Conservation (phyloP, 1,284 basidiomycete genomes). For the Neolentinus lepideus region DNA sequence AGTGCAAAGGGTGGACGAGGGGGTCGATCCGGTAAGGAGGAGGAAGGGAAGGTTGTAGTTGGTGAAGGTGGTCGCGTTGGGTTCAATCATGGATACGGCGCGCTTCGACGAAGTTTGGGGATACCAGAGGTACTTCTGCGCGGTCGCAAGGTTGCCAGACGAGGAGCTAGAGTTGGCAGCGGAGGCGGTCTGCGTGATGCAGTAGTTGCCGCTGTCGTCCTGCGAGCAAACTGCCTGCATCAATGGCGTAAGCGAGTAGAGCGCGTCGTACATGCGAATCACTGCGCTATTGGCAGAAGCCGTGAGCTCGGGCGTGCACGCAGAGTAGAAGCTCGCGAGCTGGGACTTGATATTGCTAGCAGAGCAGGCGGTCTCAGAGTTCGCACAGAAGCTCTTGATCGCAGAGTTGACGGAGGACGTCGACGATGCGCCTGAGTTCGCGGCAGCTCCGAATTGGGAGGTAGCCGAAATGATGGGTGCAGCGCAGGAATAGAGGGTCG, state of each 20-base stretch:
- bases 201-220: conserved; percentile 64
- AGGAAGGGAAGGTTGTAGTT: conserved; percentile 72
- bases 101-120: conserved; percentile 21
- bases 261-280: conserved; percentile 63
- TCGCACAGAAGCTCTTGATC: conserved; percentile 53
- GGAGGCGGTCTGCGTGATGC: conserved; percentile 35
- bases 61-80: conserved; percentile 64
- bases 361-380: conserved; percentile 39
- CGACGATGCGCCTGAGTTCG: conserved; percentile 31
- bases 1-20: conserved; percentile 59
- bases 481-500: conserved; percentile 54
- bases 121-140: conserved; percentile 14
- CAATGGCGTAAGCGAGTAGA: conserved; percentile 69
- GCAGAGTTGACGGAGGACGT: conserved; percentile 40
- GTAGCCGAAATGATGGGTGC: conserved; percentile 59
- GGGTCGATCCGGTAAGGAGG: conserved; percentile 52
- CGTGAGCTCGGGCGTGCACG: conserved; percentile 66
- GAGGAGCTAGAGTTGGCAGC: conserved; percentile 6
- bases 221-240: conserved; percentile 65
- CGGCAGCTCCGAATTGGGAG: conserved; percentile 46
- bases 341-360: conserved; percentile 50
- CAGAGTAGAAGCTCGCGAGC: conserved; percentile 62
- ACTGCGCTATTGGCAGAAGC: conserved; percentile 41
- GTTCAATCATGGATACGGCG: conserved; percentile 30
- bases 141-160: conserved; percentile 10